Percentiles rank a stretch among this genome's conserved stretches.
phyloP scores from a whole-genome alignment of 129 eudicot species.

The Tanacetum coccineum region DNA sequence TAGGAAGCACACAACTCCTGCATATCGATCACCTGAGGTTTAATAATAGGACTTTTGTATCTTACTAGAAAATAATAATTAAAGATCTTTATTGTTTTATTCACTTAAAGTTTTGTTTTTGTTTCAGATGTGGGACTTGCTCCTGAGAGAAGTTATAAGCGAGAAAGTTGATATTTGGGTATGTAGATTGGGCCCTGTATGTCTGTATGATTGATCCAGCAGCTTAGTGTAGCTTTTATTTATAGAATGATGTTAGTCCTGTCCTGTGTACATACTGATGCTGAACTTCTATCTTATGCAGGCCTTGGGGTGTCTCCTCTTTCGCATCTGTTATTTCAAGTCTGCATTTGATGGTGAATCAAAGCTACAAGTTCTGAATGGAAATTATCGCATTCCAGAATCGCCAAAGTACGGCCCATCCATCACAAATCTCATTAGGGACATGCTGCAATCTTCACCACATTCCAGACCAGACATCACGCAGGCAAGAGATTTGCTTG shows the following conservation, averaged over 20 bases:
- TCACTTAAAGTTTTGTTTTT: slow-evolving; percentile 25
- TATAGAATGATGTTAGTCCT: neutral
- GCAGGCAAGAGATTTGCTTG: slow-evolving; percentile 99
- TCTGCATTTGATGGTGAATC: slow-evolving; percentile 99
- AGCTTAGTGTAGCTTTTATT: neutral
- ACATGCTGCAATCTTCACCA: slow-evolving; percentile 94
- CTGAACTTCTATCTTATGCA: slow-evolving; percentile 23
- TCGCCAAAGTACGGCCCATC: slow-evolving; percentile 77
- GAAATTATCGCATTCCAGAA: slow-evolving; percentile 96
- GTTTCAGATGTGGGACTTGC: slow-evolving; percentile 95
- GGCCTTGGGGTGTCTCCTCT: slow-evolving; percentile 97
- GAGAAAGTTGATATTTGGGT: slow-evolving; percentile 99
- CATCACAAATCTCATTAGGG: slow-evolving; percentile 61
- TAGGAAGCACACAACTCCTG: slow-evolving; percentile 98
- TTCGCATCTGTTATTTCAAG: slow-evolving; percentile 85
- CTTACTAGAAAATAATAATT: neutral
- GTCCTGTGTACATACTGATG: slow-evolving; percentile 5
- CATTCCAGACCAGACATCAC: slow-evolving; percentile 96
- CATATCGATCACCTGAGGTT: slow-evolving; percentile 98
- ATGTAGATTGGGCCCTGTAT: slow-evolving; percentile 26
- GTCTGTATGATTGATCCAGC: slow-evolving; percentile 4
- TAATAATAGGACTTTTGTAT: slow-evolving; percentile 20
- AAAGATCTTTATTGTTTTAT: neutral
- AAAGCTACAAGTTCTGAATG: slow-evolving; percentile 91
- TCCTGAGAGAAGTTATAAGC: slow-evolving; percentile 71